Evolutionary conservation across 106 monocot genomes (phyloP).

Genomic region (Acorus calamus): DNA sequence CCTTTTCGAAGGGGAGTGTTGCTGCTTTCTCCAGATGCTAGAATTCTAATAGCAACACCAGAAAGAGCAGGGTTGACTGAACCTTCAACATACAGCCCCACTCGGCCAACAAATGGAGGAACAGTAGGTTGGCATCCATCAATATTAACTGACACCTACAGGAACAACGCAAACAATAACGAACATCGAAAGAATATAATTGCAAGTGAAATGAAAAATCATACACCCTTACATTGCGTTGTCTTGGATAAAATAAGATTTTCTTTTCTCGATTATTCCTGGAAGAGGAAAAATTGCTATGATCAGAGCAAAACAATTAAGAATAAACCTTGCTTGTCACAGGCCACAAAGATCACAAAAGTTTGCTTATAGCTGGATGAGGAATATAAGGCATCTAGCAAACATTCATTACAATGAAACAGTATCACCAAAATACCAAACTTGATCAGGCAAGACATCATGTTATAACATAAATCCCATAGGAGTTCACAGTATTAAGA

Average conservation of each 20-base stretch:
- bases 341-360: constrained; percentile 2
- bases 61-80: constrained; percentile 71
- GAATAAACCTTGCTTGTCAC: background rate
- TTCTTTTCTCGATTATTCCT: constrained; percentile 44
- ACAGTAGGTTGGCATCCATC: constrained; percentile 72
- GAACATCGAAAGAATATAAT: background rate
- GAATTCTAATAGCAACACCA: constrained; percentile 70
- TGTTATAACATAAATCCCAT: too few relatives aligned
- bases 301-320: background rate
- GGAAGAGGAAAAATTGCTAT: constrained; percentile 6
- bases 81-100: constrained; percentile 78
- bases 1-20: constrained; percentile 53
- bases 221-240: constrained; percentile 38
- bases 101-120: constrained; percentile 47
- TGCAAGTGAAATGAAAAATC: background rate
- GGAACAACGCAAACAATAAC: too few relatives aligned
- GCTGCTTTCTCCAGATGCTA: constrained; percentile 54
- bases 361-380: too few relatives aligned
- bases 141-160: constrained; percentile 45
- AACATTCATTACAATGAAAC: too few relatives aligned
- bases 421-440: too few relatives aligned
- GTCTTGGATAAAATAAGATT: constrained; percentile 83
- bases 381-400: too few relatives aligned
- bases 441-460: too few relatives aligned
- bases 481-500: too few relatives aligned